Base-by-base conservation (phyloP, 257 asterid species). In the Solanum virginianum region DNA sequence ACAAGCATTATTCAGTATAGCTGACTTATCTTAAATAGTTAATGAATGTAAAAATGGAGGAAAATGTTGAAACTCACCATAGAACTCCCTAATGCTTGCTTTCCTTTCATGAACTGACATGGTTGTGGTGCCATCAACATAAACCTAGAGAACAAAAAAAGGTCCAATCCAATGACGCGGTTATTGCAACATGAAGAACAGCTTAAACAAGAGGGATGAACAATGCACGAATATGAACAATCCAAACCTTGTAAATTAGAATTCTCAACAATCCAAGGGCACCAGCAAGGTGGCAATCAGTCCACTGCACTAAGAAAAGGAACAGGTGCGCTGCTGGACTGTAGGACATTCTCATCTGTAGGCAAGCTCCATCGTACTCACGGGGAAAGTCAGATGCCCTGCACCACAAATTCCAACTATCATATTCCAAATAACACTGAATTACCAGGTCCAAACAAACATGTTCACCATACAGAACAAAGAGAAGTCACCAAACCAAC, bases 291-390 rank as follows among this genome's bases (percentile, higher is more conserved):
- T 93, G 89, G 88, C 97, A 94, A 83, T 94, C 98, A 53, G 98
- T 93, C 99, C 99, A 96, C 54, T 94, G 98, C 41, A 96, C 99
- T 41, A 96, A 92, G 86, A 96, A 96, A 81, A 94, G 97, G 88
- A 96, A 91, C 81, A 96, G 87, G 82, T 92, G 98, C 1, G 99
- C 99, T 22, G 97, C 99, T 5, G 99, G 98, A 84, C 99, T 93
- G 84, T 94, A 96, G 5, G 98, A 94, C 94, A 96, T 90, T 90
- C 99, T 90, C 99, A 96, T 96, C 86, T 96, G 99, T 39, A 96
- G 90, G 89, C 97, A 93, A 5, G 98, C 99, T 26, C 98, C 99
- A 88, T 96, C 99, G 66, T 91, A 93, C 87, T 96, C 99, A 82
- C 94, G 62, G 4, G 95, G 87, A 83, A 93, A 94, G 84, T 96